Evolutionary conservation across 2,329 filamentous ascomycete species (phyloP).

Genomic region (Aspergillus luchuensis): DNA sequence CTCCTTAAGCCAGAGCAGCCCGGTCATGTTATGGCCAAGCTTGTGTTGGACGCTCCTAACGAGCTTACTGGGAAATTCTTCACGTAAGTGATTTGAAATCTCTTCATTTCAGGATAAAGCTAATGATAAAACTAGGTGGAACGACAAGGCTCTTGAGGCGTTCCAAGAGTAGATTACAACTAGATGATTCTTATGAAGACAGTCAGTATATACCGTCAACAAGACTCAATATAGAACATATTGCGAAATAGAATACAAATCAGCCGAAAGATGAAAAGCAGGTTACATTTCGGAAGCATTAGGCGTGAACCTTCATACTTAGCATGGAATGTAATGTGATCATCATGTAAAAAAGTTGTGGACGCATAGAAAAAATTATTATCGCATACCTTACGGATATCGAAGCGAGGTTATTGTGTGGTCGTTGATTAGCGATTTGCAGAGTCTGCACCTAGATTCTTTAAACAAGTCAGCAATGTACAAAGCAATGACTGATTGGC

Average conservation of each 20-base stretch:
- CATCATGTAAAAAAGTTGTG: conserved; percentile 49
- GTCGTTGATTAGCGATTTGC: neutral
- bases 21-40: conserved; percentile 79
- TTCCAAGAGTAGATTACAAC: conserved; percentile 43
- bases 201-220: conserved; percentile 32
- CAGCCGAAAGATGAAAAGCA: conserved; percentile 69
- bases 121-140: conserved; percentile 45
- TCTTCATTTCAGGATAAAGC: conserved; percentile 15
- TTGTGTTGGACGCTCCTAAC: conserved; percentile 66
- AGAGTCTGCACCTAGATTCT: conserved; percentile 3
- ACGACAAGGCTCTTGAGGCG: conserved; percentile 44
- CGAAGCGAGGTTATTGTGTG: neutral
- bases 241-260: conserved; percentile 36
- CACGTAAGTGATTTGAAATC: conserved; percentile 29
- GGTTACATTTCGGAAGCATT: conserved; percentile 59
- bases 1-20: conserved; percentile 81
- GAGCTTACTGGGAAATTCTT: conserved; percentile 76
- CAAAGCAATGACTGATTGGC: conserved; percentile 13
- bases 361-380: conserved; percentile 19
- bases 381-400: conserved; percentile 23
- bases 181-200: conserved; percentile 24
- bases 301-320: conserved; percentile 59
- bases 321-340: conserved; percentile 62
- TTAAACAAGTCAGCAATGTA: conserved; percentile 31
- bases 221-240: conserved; percentile 26